phyloP scores from a whole-genome alignment of 83 land plant species.

The Larix sibirica region DNA sequence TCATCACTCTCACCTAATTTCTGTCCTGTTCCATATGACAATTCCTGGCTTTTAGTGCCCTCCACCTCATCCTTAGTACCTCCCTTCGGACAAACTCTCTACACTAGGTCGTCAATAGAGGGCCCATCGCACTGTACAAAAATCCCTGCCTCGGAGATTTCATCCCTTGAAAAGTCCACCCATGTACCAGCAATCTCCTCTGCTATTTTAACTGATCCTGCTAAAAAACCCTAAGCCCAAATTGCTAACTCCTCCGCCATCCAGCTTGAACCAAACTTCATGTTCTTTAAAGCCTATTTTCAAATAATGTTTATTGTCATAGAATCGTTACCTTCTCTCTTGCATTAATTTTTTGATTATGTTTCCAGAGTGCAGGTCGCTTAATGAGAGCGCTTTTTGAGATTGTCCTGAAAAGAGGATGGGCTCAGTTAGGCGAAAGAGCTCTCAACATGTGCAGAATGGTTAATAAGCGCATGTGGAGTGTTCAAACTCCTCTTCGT shows the following conservation, averaged over 20 bases:
- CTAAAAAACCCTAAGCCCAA: no score
- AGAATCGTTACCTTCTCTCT: no score
- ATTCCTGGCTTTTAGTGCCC: background rate
- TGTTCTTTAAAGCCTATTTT: background rate
- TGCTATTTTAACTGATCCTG: no score
- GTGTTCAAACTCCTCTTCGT: constrained; percentile 92
- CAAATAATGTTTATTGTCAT: constrained; percentile 11
- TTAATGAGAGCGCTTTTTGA: constrained; percentile 90
- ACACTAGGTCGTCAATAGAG: background rate
- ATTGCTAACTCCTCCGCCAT: no score
- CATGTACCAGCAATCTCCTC: no score
- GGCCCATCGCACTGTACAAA: no score
- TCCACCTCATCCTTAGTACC: background rate
- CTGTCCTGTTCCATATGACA: no score
- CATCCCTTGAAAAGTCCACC: no score
- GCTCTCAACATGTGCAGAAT: constrained; percentile 89
- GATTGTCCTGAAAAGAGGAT: constrained; percentile 84
- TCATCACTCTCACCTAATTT: no score
- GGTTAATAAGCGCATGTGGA: constrained; percentile 93
- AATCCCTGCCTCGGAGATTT: no score
- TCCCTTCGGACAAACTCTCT: background rate
- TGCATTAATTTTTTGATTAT: background rate
- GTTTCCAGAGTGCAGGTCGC: constrained; percentile 89
- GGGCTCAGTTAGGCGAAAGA: constrained; percentile 95
- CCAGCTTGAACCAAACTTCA: background rate